Evolutionary conservation across 257 asterid genomes (phyloP).

Genomic region (Scutellaria barbata): DNA sequence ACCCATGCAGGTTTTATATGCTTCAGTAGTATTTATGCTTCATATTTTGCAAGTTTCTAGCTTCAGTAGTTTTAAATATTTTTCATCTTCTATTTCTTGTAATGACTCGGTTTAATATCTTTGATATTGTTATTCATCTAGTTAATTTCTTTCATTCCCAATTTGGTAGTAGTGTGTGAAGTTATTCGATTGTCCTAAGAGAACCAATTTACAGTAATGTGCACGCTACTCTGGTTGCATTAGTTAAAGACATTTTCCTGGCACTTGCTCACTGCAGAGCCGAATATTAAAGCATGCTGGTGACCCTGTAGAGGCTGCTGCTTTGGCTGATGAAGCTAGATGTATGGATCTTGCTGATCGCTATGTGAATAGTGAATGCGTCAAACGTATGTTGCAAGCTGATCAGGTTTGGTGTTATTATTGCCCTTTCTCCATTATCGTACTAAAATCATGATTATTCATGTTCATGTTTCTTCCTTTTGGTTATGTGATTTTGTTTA

Average conservation of each 20-base stretch:
- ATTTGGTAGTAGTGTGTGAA: background rate
- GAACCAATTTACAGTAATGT: slow-evolving; percentile 2
- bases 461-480: slow-evolving; percentile 1
- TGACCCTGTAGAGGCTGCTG: slow-evolving; percentile 83
- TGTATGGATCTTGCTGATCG: slow-evolving; percentile 99
- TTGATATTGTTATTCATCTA: slow-evolving; percentile 2
- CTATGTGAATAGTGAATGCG: slow-evolving; percentile 92
- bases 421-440: slow-evolving; percentile 4
- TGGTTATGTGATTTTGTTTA: slow-evolving; percentile 28
- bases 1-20: background rate
- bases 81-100: background rate
- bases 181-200: slow-evolving; percentile 8
- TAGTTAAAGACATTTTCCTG: slow-evolving; percentile 25
- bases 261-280: slow-evolving; percentile 62
- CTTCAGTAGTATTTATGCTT: background rate
- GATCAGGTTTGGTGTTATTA: slow-evolving; percentile 67
- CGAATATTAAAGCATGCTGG: slow-evolving; percentile 97
- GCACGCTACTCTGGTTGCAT: slow-evolving; percentile 1
- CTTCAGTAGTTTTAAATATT: slow-evolving; percentile 1
- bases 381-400: slow-evolving; percentile 98
- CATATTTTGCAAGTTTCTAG: slow-evolving; percentile 1
- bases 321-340: slow-evolving; percentile 98
- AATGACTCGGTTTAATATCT: slow-evolving; percentile 1
- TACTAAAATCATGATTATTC: background rate
- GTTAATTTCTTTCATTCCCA: slow-evolving; percentile 14